Evolutionary conservation across 805 yeast genomes (phyloP), one percentile per base, ranked within the genome.

Genomic region (Starmerella sp.): DNA sequence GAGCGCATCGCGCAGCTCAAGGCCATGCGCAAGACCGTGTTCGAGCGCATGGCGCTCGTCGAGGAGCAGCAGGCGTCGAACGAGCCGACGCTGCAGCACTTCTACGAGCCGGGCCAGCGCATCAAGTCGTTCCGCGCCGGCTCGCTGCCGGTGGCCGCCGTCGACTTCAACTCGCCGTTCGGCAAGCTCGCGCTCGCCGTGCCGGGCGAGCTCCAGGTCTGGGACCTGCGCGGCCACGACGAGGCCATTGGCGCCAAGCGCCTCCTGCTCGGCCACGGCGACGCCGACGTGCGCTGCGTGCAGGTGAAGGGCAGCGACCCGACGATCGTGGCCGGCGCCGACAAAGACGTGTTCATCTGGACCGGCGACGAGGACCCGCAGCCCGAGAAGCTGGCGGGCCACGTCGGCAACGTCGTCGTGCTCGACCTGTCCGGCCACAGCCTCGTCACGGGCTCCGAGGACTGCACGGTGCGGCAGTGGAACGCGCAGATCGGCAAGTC

Each of bases 141-240:
- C 62, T 73, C 72, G 4, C 79, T 75, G 45, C 59, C 77, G 2
- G 71, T 85, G 28, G 75, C 79, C 0, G 74, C 80, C 36, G 65
- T 84, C 56, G 89, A 82, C 59, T 84, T 84, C 65, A 88, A 84
- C 64, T 72, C 77, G 29, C 91, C 91, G 13, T 84, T 82, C 67
- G 90, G 89, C 2, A 80, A 81, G 1, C 62, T 87, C 67, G 90
- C 88, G 1, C 78, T 90, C 14, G 87, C 95, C 0, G 70, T 80
- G 61, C 95, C 88, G 66, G 86, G 83, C 65, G 79, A 84, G 0
- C 83, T 88, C 5, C 56, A 52, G 38, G 38, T 58, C 22, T 48
- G 55, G 45, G 59, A 48, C 45, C 56, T 58, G 15, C 56, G 39
- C 43, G 41, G 29, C 22, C 56, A 58, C 44, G 34, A 37, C 22